Conservation (phyloP, 345 rosid species). For the Salix dunnii region DNA sequence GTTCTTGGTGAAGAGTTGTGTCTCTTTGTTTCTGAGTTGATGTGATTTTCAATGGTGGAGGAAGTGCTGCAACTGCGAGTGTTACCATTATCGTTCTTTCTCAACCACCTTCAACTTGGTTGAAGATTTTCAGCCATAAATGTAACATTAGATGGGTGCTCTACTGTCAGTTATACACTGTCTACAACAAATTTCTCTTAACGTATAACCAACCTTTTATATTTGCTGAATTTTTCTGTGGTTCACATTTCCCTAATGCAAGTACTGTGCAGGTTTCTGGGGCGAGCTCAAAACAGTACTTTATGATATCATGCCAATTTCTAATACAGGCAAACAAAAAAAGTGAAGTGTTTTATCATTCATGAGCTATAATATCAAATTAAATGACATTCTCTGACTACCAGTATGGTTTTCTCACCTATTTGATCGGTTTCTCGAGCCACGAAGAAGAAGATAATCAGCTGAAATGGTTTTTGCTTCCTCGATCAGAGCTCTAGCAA, state of each 20-base stretch:
- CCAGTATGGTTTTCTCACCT: constrained; percentile 25
- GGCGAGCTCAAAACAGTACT: constrained; percentile 56
- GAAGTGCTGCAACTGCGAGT: constrained; percentile 3
- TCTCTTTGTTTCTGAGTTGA: constrained; percentile 16
- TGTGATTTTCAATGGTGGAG: constrained; percentile 20
- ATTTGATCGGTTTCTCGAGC: constrained; percentile 45
- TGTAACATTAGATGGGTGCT: background rate
- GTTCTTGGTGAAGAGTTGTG: constrained; percentile 56
- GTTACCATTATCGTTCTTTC: background rate
- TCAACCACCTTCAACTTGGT: constrained; percentile 32
- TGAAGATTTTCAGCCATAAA: constrained; percentile 23
- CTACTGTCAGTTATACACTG: background rate
- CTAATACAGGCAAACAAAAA: constrained; percentile 24
- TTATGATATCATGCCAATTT: constrained; percentile 40
- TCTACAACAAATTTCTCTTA: background rate
- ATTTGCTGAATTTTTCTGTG: constrained; percentile 24
- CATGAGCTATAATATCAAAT: background rate
- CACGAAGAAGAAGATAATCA: constrained; percentile 59
- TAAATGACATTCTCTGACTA: background rate
- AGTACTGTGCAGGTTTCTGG: constrained; percentile 61
- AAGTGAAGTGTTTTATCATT: background rate
- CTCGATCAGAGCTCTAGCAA: constrained; percentile 57
- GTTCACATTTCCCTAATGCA: constrained; percentile 46
- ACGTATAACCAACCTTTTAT: constrained; percentile 37
- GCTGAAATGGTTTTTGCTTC: constrained; percentile 77